A percentile compares a stretch with the other conserved stretches of the same genome.
These are phyloP conservation scores for Phlyctochytrium planicorne DNA, from an alignment of 192 early-diverging fungal genomes.

Conservation along the genomic window DNA sequence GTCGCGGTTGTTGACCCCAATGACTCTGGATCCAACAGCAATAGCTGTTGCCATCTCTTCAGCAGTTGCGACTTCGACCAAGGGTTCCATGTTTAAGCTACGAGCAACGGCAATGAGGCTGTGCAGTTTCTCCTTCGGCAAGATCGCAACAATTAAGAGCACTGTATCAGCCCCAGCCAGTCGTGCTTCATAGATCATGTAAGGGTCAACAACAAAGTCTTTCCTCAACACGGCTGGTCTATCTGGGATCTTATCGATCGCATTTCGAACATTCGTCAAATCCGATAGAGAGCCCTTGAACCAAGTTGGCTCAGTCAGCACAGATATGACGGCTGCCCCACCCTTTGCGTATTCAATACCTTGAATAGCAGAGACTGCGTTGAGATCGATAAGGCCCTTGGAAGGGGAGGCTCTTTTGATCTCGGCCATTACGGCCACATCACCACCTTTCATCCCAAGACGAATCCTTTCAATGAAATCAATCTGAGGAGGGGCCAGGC, in stretches of 20 bases:
- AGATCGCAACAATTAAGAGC: conserved; percentile 94
- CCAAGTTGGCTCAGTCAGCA: conserved; percentile 98
- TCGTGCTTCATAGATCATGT: conserved; percentile 96
- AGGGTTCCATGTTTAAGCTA: conserved; percentile 90
- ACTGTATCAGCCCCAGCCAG: conserved; percentile 93
- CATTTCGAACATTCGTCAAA: conserved; percentile 80
- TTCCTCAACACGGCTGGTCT: conserved; percentile 94
- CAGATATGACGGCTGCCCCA: conserved; percentile 92
- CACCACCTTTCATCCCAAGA: conserved; percentile 41
- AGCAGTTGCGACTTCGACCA: conserved; percentile 94
- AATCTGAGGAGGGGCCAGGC: conserved; percentile 73
- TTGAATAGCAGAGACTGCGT: conserved; percentile 84
- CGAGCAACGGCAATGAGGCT: conserved; percentile 75
- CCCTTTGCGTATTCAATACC: conserved; percentile 83
- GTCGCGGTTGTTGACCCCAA: conserved; percentile 99
- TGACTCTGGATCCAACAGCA: conserved; percentile 75
- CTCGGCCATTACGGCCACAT: conserved; percentile 90
- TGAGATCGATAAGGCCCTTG: conserved; percentile 86
- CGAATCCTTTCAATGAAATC: conserved; percentile 75
- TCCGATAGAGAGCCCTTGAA: conserved; percentile 96
- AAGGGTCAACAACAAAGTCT: conserved; percentile 94
- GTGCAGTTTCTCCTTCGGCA: conserved; percentile 62
- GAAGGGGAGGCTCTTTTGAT: conserved; percentile 95
- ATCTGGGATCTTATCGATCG: conserved; percentile 58
- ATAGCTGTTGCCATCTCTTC: conserved; percentile 89